Conservation (phyloP, 306 rosid genomes). For the Betula pendula region DNA sequence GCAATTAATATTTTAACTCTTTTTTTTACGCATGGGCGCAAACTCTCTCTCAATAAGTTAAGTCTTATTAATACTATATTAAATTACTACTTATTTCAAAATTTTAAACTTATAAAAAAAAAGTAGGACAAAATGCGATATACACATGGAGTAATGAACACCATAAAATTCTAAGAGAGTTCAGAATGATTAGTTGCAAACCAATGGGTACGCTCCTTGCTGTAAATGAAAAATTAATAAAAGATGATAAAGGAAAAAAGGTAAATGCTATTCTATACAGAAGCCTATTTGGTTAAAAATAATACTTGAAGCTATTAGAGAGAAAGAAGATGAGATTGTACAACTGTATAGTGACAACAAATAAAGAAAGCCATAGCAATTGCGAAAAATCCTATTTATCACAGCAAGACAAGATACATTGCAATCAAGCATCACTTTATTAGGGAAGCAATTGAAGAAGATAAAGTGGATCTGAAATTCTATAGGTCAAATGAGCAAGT, state of each 20-base stretch:
- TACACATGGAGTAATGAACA: too few species aligned
- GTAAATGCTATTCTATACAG: too few species aligned
- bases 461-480: too few species aligned
- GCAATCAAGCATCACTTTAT: background rate
- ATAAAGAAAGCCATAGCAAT: background rate
- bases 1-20: too few species aligned
- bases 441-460: background rate
- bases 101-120: too few species aligned
- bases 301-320: background rate
- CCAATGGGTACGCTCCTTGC: background rate
- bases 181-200: background rate
- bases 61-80: too few species aligned
- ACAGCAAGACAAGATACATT: background rate
- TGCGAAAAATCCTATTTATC: background rate
- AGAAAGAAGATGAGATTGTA: too few species aligned
- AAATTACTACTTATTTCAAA: too few species aligned
- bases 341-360: background rate
- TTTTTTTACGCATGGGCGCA: too few species aligned
- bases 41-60: too few species aligned
- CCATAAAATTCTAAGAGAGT: background rate
- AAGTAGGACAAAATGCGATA: too few species aligned
- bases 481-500: background rate
- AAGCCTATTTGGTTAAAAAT: background rate
- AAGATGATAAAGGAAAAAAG: background rate
- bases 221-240: background rate